Evolutionary conservation across 305 asterid species (phyloP), one percentile per base, ranked within the genome.

Genomic region (Ilex paraguariensis): DNA sequence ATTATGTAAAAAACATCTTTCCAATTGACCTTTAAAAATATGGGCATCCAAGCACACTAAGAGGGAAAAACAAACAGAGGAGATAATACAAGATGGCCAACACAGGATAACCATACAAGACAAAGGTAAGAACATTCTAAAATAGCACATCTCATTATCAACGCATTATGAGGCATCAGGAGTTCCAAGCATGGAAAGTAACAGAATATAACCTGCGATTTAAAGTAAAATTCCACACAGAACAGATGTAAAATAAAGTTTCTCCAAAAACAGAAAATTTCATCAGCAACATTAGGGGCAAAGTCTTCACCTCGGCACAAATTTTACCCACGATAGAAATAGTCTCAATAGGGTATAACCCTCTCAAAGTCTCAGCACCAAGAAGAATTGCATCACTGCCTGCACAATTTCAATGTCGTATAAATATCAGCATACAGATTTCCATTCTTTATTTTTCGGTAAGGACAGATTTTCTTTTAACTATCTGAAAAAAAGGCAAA

Each of bases 301-400:
- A 28, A 66, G 70, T 52, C 57, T 49, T 57, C 65, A 82, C 97
- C 97, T 87, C 97, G 12, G 95, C 82, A 77, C 97, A 90, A 57
- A 90, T 90, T 81, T 66, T 85, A 62, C 97, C 95, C 16, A 90
- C 92, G 32, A 81, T 81, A 30, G 91, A 86, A 67, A 87, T 86
- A 46, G 96, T 90, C 75, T 87, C 86, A 42, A 90, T 62, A 51
- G 97, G 97, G 79, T 90, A 87, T 48, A 73, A 65, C 21, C 97
- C 97, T 31, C 95, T 84, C 59, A 90, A 49, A 31, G 97, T 90
- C 75, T 90, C 97, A 30, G 96, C 97, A 63, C 97, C 97, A 65
- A 90, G 79, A 74, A 90, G 93, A 72, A 90, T 87, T n/a, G 97
- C 95, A 75, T 90, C 96, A 63, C 77, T 62, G 13, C 97, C 97